Evolutionary conservation across 2,329 filamentous ascomycete genomes (phyloP), one percentile per base, ranked within the genome.

Genomic region (Colletotrichum godetiae): DNA sequence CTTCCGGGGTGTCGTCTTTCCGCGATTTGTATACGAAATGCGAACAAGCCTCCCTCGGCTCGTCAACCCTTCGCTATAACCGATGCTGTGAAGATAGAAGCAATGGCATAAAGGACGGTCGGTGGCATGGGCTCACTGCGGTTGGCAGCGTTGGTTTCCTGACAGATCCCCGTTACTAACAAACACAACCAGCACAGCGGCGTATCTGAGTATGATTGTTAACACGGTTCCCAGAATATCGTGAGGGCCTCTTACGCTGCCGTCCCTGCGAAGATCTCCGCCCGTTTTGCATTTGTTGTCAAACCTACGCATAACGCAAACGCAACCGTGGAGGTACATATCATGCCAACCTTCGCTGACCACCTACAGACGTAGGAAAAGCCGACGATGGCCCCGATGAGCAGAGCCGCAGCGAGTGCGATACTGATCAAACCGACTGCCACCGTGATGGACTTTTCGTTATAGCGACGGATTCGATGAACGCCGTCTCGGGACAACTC

Each of bases 271-370:
- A 74, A 75, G 0, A 74, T 73, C 31, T 74, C 65, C 4, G 67
- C 65, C 2, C 69, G 22, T 52, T 62, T 37, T 11, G 73, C 66
- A 29, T 61, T 73, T 35, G 59, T 75, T 33, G 64, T 62, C 24
- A 72, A 7, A 5, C 62, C 59, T 8, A 72, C 37, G 35, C 67
- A 66, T 15, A n/a, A 15, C 11, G 71, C 62, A 57, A 74, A 74
- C 7, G 46, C 33, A 12, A 59, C 31, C 1, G 72, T 74, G 35
- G 72, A 72, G 7, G 33, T 29, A n/a, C 49, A 58, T 15, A 69
- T 55, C 64, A 87, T 77, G 79, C 80, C n/a, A 82, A 86, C 76
- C 84, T 88, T 77, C 29, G 27, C 64, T 8, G 6, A 27, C 55
- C 42, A 35, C 4, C 24, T 27, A 5, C 11, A 33, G 15, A 52